These are phyloP conservation scores for Trichoderma atrobrunneum DNA, from an alignment of 2,329 filamentous ascomycete species.

Conservation along the genomic window DNA sequence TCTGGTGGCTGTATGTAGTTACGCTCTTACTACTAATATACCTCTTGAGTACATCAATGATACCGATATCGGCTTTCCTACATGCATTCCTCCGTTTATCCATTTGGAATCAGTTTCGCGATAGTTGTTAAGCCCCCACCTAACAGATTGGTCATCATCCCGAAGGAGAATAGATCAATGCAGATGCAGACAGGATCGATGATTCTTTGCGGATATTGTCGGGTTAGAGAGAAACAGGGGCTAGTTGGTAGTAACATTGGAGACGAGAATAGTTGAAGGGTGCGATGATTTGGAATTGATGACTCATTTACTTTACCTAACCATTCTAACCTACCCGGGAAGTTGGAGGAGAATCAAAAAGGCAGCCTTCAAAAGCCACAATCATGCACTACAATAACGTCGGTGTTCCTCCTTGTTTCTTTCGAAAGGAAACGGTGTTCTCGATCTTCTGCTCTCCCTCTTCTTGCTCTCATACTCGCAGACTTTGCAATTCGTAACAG, in stretches of 20 bases:
- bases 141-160: neutral
- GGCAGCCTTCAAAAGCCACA: neutral
- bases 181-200: neutral
- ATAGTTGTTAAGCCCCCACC: neutral
- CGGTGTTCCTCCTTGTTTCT: neutral
- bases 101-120: neutral
- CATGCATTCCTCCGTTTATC: neutral
- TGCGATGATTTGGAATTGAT: neutral
- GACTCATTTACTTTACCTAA: neutral
- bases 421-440: neutral
- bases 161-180: neutral
- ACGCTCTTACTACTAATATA: neutral
- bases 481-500: neutral
- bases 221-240: neutral
- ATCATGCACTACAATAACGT: neutral
- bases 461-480: neutral
- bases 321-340: neutral
- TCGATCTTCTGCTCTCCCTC: neutral
- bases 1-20: too few relatives aligned
- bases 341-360: neutral
- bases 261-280: neutral
- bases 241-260: neutral
- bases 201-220: neutral
- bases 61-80: constrained; percentile 11
- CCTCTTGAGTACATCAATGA: neutral